Evolutionary conservation across 2,329 filamentous ascomycete genomes (phyloP), one percentile per base, ranked within the genome.

Genomic region (Aspergillus ochraceus): DNA sequence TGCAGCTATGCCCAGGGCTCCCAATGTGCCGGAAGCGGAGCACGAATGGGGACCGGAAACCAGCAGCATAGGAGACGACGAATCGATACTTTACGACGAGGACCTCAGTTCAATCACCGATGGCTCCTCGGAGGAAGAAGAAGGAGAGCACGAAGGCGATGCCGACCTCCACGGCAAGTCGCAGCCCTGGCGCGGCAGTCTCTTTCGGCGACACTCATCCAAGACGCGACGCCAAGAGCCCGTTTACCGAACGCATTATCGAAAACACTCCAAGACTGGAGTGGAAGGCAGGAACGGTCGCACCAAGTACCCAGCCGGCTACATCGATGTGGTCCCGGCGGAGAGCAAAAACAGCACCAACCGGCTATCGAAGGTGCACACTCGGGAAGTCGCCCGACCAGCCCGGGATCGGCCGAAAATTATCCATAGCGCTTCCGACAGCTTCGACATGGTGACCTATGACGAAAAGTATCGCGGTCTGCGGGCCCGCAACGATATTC

Each of bases 61-160:
- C 9, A 63, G 62, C 57, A 74, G 70, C 45, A 60, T 67, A 24
- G 70, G 65, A n/a, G 70, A 74, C 29, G 70, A 72, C 19, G 69
- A 71, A 19, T 71, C 70, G 1, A 58, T 64, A 42, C 55, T 70
- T 8, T 70, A 70, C 45, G 73, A 60, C 9, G 69, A 69, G 4
- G 62, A 68, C 5, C 60, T 66, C 8, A 71, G 64, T 42, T 73
- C 71, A 6, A 65, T 64, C 2, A 72, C 69, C 6, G 73, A 74
- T 11, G 66, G 67, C 29, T 67, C 66, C 10, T 36, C 11, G 5
- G 32, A 36, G 32, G 66, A 67, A 14, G 60, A 71, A 42, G 60
- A 64, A 19, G 61, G 64, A 50, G 29, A 47, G 9, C 39, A 55
- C 1, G 19, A 47, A 20, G 45, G 11, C 22, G 45, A 47, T 12